Evolutionary conservation across 2,329 filamentous ascomycete genomes (phyloP).

Genomic region (Ophiosphaerella narmari): DNA sequence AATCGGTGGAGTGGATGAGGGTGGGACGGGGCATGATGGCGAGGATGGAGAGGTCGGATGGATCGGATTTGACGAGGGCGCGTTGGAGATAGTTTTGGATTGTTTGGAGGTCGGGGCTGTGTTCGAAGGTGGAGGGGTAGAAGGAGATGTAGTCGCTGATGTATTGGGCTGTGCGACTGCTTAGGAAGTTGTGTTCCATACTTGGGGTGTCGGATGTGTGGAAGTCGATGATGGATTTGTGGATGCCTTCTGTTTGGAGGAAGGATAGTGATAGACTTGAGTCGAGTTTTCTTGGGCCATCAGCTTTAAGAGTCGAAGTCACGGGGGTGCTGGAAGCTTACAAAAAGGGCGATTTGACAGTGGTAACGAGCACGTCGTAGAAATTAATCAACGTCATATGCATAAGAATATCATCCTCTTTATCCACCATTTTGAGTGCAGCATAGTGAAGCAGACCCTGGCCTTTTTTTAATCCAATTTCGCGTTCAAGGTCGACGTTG

Average conservation of each 20-base stretch:
- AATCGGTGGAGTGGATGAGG: constrained; percentile 52
- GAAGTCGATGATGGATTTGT: constrained; percentile 55
- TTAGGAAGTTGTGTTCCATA: constrained; percentile 59
- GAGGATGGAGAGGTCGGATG: constrained; percentile 62
- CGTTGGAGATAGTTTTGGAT: constrained; percentile 55
- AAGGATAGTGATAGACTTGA: constrained; percentile 57
- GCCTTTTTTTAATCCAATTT: constrained; percentile 34
- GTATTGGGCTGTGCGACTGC: constrained; percentile 61
- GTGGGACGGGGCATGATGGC: constrained; percentile 60
- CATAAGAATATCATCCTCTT: constrained; percentile 61
- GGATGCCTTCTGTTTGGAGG: constrained; percentile 56
- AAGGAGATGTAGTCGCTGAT: constrained; percentile 60
- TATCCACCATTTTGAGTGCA: constrained; percentile 60
- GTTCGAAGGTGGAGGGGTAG: constrained; percentile 61
- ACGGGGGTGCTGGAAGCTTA: constrained; percentile 14
- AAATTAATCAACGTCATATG: constrained; percentile 64
- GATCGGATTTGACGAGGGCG: constrained; percentile 59
- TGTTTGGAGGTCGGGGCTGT: constrained; percentile 49
- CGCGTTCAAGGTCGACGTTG: constrained; percentile 56
- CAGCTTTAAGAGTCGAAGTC: neutral
- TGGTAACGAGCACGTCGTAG: constrained; percentile 58
- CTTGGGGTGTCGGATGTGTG: constrained; percentile 56
- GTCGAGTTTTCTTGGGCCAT: constrained; percentile 37
- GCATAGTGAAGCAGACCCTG: constrained; percentile 60
- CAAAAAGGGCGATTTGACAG: constrained; percentile 41